phyloP scores from a whole-genome alignment of 495 filamentous ascomycete species.

The Jackrogersella multiformis region DNA sequence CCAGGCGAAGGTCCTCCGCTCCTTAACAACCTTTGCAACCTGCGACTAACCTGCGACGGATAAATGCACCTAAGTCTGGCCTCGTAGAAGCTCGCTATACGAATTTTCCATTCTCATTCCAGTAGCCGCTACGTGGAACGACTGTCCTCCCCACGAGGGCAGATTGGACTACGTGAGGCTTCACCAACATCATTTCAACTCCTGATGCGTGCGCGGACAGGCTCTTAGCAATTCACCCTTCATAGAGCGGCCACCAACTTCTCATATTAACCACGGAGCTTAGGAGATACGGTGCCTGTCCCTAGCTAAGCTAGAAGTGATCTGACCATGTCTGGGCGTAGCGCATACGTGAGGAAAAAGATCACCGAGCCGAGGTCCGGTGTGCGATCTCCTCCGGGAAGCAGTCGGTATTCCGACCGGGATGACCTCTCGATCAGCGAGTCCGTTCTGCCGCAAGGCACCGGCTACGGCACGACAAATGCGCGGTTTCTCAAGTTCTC shows the following conservation, averaged over 20 bases:
- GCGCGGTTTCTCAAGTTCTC: constrained; percentile 56
- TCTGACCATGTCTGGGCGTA: constrained; percentile 63
- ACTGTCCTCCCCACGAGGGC: neutral
- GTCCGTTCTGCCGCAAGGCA: constrained; percentile 47
- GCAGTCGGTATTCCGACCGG: constrained; percentile 40
- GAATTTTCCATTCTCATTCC: neutral
- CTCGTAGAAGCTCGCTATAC: neutral
- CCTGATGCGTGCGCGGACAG: neutral
- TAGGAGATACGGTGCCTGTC: neutral
- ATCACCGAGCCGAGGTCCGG: constrained; percentile 56
- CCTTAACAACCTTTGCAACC: constrained; percentile 5
- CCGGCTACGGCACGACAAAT: constrained; percentile 53
- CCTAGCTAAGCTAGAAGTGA: neutral
- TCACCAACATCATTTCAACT: neutral
- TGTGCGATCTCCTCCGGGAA: constrained; percentile 42
- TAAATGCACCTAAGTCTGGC: constrained; percentile 9
- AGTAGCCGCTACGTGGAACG: neutral
- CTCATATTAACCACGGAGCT: neutral
- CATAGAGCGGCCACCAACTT: neutral
- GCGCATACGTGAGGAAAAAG: constrained; percentile 64
- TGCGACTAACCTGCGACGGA: neutral
- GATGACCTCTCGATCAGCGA: constrained; percentile 54
- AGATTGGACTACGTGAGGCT: neutral
- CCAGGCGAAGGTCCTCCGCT: neutral
- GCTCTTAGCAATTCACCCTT: neutral